These are phyloP conservation scores for Limnanthes douglasii DNA, from an alignment of 345 rosid species.

Conservation along the genomic window DNA sequence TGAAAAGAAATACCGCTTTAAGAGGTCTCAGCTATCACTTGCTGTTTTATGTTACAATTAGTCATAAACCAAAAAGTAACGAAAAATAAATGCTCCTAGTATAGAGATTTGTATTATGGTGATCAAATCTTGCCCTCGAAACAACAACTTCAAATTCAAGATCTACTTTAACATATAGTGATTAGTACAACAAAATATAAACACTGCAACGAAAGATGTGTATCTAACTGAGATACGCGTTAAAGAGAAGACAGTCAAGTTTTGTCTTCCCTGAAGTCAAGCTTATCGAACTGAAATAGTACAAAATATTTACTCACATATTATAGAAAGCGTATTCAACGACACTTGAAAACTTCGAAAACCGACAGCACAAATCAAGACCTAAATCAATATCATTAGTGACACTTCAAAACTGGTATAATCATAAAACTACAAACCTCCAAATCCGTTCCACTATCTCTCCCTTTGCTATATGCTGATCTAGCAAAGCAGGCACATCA, in stretches of 20 bases:
- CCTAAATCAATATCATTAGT: background rate
- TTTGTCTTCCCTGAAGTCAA: background rate
- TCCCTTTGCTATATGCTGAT: conserved; percentile 80
- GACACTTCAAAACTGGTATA: conserved; percentile 4
- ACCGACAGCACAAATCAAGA: too few relatives aligned
- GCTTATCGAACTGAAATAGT: conserved; percentile 1
- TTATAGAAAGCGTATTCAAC: background rate
- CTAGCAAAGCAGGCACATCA: conserved; percentile 77
- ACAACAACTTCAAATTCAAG: too few relatives aligned
- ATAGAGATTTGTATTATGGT: too few relatives aligned
- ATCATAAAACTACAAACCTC: conserved; percentile 36
- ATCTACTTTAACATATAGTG: too few relatives aligned
- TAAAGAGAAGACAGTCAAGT: background rate
- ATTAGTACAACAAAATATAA: too few relatives aligned
- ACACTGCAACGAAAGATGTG: too few relatives aligned
- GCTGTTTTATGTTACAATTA: too few relatives aligned
- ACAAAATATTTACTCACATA: background rate
- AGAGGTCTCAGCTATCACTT: background rate
- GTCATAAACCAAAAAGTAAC: too few relatives aligned
- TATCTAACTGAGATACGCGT: too few relatives aligned
- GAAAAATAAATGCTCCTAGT: background rate
- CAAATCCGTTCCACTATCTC: conserved; percentile 50
- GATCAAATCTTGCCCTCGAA: too few relatives aligned
- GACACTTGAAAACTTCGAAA: background rate
- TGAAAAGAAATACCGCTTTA: background rate